Evolutionary conservation across 345 rosid species (phyloP).

Genomic region (Iberis pinnata): DNA sequence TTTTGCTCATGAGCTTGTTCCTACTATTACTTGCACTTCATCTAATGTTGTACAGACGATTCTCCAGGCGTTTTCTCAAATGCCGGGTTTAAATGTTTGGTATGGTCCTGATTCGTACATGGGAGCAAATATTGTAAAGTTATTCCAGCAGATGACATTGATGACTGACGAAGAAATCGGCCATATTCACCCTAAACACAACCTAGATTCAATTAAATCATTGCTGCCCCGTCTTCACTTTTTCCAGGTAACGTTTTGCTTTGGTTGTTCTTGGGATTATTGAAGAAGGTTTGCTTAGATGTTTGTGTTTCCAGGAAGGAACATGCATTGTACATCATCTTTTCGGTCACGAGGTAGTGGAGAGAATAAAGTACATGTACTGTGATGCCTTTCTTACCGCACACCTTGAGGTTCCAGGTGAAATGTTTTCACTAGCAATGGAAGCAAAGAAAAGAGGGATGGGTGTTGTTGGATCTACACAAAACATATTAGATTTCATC

Average conservation of each 20-base stretch:
- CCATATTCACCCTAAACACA: constrained; percentile 66
- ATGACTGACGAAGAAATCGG: constrained; percentile 91
- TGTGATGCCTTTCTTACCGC: constrained; percentile 92
- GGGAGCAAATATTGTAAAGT: constrained; percentile 88
- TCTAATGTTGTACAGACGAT: constrained; percentile 92
- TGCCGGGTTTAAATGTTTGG: constrained; percentile 68
- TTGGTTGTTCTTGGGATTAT: background rate
- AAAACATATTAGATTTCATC: constrained; percentile 84
- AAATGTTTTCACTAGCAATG: constrained; percentile 96
- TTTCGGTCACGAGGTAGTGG: constrained; percentile 85
- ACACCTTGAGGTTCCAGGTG: constrained; percentile 96
- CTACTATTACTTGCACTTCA: constrained; percentile 95
- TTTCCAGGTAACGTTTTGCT: constrained; percentile 51
- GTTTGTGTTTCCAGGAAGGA: constrained; percentile 53
- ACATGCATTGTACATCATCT: constrained; percentile 91
- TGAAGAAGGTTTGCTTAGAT: constrained; percentile 1
- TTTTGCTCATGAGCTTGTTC: constrained; percentile 88
- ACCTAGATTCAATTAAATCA: constrained; percentile 51
- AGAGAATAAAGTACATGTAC: constrained; percentile 73
- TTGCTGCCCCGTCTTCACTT: constrained; percentile 64
- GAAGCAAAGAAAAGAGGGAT: constrained; percentile 89
- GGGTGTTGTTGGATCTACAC: constrained; percentile 95
- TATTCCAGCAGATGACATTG: constrained; percentile 76
- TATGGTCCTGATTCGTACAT: constrained; percentile 98
- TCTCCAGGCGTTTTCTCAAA: constrained; percentile 86